Evolutionary conservation across 75 land plant species (phyloP).

Genomic region (Pinus tabuliformis): DNA sequence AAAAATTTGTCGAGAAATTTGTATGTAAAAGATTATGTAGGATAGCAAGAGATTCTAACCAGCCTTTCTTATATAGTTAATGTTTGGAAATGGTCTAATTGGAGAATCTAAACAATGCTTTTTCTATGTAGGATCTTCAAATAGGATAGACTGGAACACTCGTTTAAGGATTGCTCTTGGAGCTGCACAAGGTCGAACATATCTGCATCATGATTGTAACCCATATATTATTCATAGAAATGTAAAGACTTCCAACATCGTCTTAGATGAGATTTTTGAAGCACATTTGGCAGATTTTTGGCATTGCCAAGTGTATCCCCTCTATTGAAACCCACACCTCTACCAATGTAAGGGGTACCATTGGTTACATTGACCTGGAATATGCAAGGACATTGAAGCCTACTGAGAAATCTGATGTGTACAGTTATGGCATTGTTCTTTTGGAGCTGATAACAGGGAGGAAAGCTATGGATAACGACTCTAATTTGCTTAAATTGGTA

Average conservation of each 20-base stretch:
- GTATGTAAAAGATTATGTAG: too few species aligned
- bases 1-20: too few species aligned
- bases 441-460: constrained; percentile 9
- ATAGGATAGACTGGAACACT: constrained; percentile 71
- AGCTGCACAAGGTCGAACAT: constrained; percentile 93
- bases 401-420: constrained; percentile 94
- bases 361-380: constrained; percentile 95
- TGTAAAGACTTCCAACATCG: constrained; percentile 81
- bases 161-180: constrained; percentile 78
- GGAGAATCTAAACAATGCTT: not conserved
- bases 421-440: constrained; percentile 87
- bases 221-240: constrained; percentile 88
- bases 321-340: constrained; percentile 49
- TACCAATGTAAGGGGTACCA: constrained; percentile 87
- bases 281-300: constrained; percentile 16
- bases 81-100: constrained; percentile 14
- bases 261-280: constrained; percentile 84
- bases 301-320: too few species aligned
- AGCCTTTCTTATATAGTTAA: not conserved
- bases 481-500: constrained; percentile 87
- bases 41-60: not conserved
- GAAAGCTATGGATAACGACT: constrained; percentile 29
- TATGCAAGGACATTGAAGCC: constrained; percentile 88
- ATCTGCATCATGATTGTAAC: constrained; percentile 95
- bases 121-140: constrained; percentile 43